Conservation (phyloP, 2,329 filamentous ascomycete genomes). For the Colletotrichum liaoningense region DNA sequence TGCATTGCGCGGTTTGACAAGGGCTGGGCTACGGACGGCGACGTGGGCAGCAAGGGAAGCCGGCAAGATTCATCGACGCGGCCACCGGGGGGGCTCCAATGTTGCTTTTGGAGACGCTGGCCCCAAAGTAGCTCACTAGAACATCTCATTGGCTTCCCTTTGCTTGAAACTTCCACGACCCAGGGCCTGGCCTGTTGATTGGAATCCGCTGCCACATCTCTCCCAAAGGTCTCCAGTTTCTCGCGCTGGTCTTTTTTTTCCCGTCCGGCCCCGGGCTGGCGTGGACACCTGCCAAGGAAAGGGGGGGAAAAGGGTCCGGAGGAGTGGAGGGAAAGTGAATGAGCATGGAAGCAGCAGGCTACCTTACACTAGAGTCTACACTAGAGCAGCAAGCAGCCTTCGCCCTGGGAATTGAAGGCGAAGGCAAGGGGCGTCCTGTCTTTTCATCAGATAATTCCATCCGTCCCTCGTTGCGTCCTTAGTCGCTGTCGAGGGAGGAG, state of each 20-base stretch:
- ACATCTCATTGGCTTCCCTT: constrained; percentile 12
- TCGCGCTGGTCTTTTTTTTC: neutral
- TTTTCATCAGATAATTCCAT: constrained; percentile 18
- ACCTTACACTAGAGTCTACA: too few species aligned
- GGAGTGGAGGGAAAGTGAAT: neutral
- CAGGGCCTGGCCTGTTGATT: constrained; percentile 21
- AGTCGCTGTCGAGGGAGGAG: neutral
- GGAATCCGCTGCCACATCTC: neutral
- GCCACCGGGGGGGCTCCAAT: neutral
- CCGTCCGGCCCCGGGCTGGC: constrained; percentile 7
- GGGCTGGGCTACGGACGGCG: constrained; percentile 10
- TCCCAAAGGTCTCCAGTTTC: neutral
- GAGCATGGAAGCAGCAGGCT: neutral
- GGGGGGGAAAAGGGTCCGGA: neutral
- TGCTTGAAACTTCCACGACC: constrained; percentile 19
- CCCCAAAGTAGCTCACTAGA: constrained; percentile 16
- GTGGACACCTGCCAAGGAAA: constrained; percentile 20
- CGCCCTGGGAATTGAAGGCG: neutral
- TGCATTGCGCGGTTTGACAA: constrained; percentile 28
- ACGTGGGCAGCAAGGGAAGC: constrained; percentile 2
- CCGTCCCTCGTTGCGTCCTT: neutral
- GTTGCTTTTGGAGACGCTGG: neutral
- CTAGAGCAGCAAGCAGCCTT: too few species aligned
- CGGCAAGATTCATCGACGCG: neutral
- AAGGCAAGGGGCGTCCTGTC: constrained; percentile 7